phyloP scores from a whole-genome alignment of 2,329 filamentous ascomycete species.

The Cercospora beticola region DNA sequence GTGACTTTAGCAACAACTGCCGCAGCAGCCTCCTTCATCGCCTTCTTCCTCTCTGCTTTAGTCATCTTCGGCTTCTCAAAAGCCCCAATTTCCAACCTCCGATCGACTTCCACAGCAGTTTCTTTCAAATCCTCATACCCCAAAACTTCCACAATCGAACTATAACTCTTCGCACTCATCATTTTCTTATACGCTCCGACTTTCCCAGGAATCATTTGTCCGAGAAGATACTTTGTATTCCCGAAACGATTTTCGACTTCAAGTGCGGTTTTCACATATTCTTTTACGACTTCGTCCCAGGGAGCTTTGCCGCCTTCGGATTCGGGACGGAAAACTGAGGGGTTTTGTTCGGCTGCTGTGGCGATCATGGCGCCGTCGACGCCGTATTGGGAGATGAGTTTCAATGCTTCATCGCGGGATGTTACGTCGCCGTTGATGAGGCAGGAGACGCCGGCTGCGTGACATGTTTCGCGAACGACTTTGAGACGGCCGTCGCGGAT shows the following conservation, averaged over 20 bases:
- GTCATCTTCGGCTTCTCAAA: conserved; percentile 50
- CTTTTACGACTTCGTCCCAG: conserved; percentile 75
- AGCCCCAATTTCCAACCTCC: conserved; percentile 55
- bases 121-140: conserved; percentile 61
- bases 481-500: conserved; percentile 72
- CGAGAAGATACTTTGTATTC: conserved; percentile 90
- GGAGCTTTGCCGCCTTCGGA: conserved; percentile 67
- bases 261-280: conserved; percentile 71
- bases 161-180: conserved; percentile 68
- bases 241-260: conserved; percentile 81
- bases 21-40: conserved; percentile 36
- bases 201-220: conserved; percentile 83
- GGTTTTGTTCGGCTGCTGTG: conserved; percentile 84
- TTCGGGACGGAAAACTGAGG: conserved; percentile 75
- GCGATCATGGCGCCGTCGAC: conserved; percentile 97
- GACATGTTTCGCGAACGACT: conserved; percentile 80
- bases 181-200: conserved; percentile 62
- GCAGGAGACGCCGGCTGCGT: conserved; percentile 82
- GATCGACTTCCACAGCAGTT: conserved; percentile 65
- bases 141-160: conserved; percentile 64
- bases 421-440: conserved; percentile 94
- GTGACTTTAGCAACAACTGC: conserved; percentile 49
- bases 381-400: conserved; percentile 73
- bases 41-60: conserved; percentile 48
- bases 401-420: conserved; percentile 67